Conservation (phyloP, 495 filamentous ascomycete genomes). For the Podospora fimiseda region DNA sequence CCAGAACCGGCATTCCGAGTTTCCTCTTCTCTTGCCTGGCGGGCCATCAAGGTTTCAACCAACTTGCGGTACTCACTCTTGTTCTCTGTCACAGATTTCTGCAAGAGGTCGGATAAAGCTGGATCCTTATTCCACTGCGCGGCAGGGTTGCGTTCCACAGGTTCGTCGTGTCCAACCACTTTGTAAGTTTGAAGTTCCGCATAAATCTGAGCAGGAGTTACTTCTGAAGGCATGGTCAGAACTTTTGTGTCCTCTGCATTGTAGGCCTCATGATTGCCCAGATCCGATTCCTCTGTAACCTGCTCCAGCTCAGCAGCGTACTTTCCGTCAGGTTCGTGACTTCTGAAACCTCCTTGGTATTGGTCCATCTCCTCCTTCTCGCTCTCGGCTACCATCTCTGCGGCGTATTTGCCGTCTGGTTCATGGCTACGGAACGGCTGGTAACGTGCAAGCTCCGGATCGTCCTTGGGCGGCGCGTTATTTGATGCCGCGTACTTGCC, state of each 20-base stretch:
- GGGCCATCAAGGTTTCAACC: constrained; percentile 20
- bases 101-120: too few relatives aligned
- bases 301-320: not conserved
- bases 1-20: not conserved
- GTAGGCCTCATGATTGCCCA: constrained; percentile 29
- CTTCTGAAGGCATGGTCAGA: not conserved
- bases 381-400: not conserved
- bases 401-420: not conserved
- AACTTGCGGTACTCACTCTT: constrained; percentile 15
- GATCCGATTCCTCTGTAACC: constrained; percentile 23
- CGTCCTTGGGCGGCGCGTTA: not conserved
- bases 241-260: constrained; percentile 26
- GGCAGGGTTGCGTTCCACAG: too few relatives aligned
- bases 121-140: too few relatives aligned
- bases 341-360: not conserved
- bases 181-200: too few relatives aligned
- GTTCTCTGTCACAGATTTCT: constrained; percentile 7
- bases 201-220: too few relatives aligned
- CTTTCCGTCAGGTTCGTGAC: constrained; percentile 16
- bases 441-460: not conserved
- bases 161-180: too few relatives aligned
- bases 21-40: constrained; percentile 8
- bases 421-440: not conserved
- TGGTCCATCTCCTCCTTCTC: not conserved
- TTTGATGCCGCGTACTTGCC: constrained; percentile 22